Evolutionary conservation across 257 asterid species (phyloP), one percentile per base, ranked within the genome.

Genomic region (Orobanche coerulescens): DNA sequence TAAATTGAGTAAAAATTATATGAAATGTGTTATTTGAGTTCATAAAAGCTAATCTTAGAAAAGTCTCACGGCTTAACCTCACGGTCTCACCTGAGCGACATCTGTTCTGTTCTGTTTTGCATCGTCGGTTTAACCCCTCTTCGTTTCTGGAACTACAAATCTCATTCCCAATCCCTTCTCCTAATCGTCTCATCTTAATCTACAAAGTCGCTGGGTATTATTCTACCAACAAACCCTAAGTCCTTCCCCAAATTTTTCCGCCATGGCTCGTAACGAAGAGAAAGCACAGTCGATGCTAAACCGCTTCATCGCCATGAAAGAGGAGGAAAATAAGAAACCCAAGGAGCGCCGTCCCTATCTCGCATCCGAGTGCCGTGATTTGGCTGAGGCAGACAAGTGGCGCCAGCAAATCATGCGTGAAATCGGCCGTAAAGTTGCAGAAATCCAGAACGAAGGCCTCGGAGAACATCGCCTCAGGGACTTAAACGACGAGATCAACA

Each of bases 241-340:
- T 64, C 43, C 30, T 6, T n/a, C n/a, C 11, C 55, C 64, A n/a
- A 61, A 71, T 52, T 59, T 71, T 52, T 57, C 73, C 69, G 57
- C 88, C 84, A 92, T 86, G 98, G 97, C 98, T 73, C 94, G 98
- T 57, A 92, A 92, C 74, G 95, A 92, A 54, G 98, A 88, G 89
- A 92, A 92, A 74, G 94, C 98, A 44, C 98, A 92, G 68, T 92
- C 95, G 43, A 92, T 88, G 95, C 83, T 92, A 28, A 92, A 88
- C 20, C 84, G 95, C 1, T 92, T 92, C 81, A 81, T 88, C 60
- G 24, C 98, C 19, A 86, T 86, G 95, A 92, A 92, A 69, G 84
- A 72, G 47, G 95, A 92, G 54, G 94, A 88, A 74, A 86, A 84
- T 74, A 84, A 82, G 81, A 88, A 84, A 28, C 98, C 98, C 20